Evolutionary conservation across 495 filamentous ascomycete species (phyloP).

Genomic region (Xylaria castorea): DNA sequence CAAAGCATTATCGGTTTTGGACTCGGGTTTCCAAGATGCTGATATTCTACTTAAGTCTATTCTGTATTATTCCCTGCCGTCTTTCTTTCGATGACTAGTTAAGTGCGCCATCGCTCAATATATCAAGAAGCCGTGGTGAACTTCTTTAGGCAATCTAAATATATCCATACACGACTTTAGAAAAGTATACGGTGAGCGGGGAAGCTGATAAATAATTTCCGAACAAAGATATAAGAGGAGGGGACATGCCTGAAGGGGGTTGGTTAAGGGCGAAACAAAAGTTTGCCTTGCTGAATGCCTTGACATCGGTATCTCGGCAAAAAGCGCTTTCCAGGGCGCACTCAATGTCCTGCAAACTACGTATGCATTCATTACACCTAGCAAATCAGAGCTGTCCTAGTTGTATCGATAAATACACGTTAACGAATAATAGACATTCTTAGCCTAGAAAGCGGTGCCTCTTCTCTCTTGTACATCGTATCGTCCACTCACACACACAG

Average conservation of each 20-base stretch:
- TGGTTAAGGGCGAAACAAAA: neutral
- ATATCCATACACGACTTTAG: neutral
- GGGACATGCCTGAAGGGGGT: neutral
- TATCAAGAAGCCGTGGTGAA: neutral
- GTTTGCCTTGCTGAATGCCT: conserved; percentile 20
- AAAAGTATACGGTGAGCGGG: conserved; percentile 3
- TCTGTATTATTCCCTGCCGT: neutral
- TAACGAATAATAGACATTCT: neutral
- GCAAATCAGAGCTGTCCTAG: neutral
- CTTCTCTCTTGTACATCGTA: neutral
- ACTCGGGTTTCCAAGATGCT: neutral
- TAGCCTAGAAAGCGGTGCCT: neutral
- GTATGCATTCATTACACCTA: neutral
- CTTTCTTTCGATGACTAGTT: neutral
- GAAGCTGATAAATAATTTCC: neutral
- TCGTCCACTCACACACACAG: neutral
- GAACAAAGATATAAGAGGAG: neutral
- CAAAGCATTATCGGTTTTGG: neutral
- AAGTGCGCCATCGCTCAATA: neutral
- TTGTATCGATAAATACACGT: neutral
- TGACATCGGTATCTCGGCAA: neutral
- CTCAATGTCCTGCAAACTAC: neutral
- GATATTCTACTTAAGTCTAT: neutral
- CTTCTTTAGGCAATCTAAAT: neutral
- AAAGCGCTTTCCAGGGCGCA: neutral